These are phyloP conservation scores for Fusarium lyarnte DNA, from an alignment of 2,329 filamentous ascomycete species.

Conservation along the genomic window DNA sequence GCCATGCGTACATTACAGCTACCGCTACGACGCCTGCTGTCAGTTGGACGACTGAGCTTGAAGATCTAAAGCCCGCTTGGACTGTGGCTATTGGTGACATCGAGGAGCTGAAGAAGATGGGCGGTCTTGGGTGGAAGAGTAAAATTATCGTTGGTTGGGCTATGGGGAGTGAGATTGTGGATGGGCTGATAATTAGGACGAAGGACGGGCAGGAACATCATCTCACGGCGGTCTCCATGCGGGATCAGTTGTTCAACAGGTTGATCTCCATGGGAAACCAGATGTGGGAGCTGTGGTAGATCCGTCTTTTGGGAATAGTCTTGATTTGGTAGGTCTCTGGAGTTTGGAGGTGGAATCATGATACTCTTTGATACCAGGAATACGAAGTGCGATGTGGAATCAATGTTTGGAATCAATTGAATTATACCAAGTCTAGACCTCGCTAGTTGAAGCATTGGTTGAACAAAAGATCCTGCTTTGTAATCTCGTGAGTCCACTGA, in stretches of 20 bases:
- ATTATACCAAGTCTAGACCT: not conserved
- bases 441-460: not conserved
- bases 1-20: constrained; percentile 75
- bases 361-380: constrained; percentile 9
- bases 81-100: constrained; percentile 77
- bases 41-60: constrained; percentile 67
- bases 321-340: not conserved
- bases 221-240: constrained; percentile 75
- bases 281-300: constrained; percentile 82
- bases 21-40: constrained; percentile 74
- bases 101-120: constrained; percentile 78
- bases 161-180: constrained; percentile 76
- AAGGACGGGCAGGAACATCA: constrained; percentile 63
- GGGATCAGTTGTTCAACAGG: constrained; percentile 85
- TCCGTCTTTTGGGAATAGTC: not conserved
- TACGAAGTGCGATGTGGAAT: constrained; percentile 16
- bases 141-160: constrained; percentile 86
- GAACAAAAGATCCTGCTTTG: constrained; percentile 9
- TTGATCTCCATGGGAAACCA: constrained; percentile 79
- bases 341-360: constrained; percentile 10
- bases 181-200: constrained; percentile 76
- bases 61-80: constrained; percentile 70
- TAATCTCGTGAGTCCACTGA: not conserved
- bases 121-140: constrained; percentile 85
- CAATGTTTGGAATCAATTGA: not conserved